Evolutionary conservation across 805 yeast genomes (phyloP).

Genomic region (Candida awuae): DNA sequence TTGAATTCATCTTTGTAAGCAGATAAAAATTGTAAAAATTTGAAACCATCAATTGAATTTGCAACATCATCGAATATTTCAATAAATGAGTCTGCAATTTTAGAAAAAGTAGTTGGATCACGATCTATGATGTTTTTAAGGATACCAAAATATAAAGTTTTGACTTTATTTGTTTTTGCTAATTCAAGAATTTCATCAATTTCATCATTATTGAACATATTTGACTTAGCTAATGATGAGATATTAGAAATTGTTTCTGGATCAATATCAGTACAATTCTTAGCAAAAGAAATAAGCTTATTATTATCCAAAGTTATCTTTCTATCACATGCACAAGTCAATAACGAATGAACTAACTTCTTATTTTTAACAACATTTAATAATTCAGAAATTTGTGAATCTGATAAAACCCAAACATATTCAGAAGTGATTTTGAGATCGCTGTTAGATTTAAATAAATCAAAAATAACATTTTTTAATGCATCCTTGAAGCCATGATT

Average conservation of each 20-base stretch:
- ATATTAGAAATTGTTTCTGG: not conserved
- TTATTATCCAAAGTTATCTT: not conserved
- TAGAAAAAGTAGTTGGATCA: not conserved
- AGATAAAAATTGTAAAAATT: slow-evolving; percentile 10
- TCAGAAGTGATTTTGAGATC: not conserved
- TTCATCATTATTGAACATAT: slow-evolving; percentile 3
- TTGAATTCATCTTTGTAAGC: not conserved
- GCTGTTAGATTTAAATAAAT: not conserved
- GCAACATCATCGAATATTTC: not conserved
- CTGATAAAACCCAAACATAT: slow-evolving; percentile 8
- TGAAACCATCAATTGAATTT: slow-evolving; percentile 5
- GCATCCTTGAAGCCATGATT: not conserved
- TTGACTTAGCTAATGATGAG: slow-evolving; percentile 1
- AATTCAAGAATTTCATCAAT: not conserved
- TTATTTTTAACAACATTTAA: not conserved
- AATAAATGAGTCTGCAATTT: not conserved
- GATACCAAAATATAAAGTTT: slow-evolving; percentile 3
- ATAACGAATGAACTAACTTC: not conserved
- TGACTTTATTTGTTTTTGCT: not conserved
- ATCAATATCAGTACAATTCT: not conserved
- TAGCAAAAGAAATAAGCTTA: not conserved
- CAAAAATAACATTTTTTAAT: not conserved
- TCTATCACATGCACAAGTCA: slow-evolving; percentile 2
- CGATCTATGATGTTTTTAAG: not conserved
- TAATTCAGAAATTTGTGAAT: slow-evolving; percentile 5